phyloP scores from a whole-genome alignment of 2,329 filamentous ascomycete species.

The Curvularia sp. region DNA sequence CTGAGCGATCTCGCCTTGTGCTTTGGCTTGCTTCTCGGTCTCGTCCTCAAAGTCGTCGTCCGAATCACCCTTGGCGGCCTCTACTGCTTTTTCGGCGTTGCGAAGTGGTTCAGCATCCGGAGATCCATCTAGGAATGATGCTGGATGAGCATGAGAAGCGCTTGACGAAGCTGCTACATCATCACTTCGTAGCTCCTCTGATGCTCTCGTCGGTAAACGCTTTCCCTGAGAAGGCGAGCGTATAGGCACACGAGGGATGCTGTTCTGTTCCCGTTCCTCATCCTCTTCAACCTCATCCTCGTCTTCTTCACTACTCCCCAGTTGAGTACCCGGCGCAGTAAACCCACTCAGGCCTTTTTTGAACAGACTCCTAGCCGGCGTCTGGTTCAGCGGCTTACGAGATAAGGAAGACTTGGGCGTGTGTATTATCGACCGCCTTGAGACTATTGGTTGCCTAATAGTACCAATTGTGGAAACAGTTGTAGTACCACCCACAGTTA shows the following conservation, averaged over 20 bases:
- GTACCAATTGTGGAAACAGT: constrained; percentile 70
- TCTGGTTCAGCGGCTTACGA: constrained; percentile 39
- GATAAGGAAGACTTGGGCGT: constrained; percentile 47
- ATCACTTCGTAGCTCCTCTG: constrained; percentile 26
- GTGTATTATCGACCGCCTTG: constrained; percentile 56
- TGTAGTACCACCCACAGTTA: constrained; percentile 75
- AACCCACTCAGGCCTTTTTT: constrained; percentile 60
- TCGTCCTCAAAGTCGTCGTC: constrained; percentile 62
- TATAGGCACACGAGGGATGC: constrained; percentile 22
- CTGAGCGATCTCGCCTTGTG: constrained; percentile 55
- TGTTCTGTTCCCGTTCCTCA: constrained; percentile 16
- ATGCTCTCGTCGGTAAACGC: constrained; percentile 13
- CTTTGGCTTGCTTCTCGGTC: constrained; percentile 60
- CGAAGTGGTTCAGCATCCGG: constrained; percentile 11
- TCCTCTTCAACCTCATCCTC: constrained; percentile 17
- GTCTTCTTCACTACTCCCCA: constrained; percentile 43
- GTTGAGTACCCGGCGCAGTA: constrained; percentile 61
- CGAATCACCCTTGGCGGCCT: constrained; percentile 26
- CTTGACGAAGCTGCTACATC: constrained; percentile 29
- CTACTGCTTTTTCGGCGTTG: constrained; percentile 10
- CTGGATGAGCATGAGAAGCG: constrained; percentile 7
- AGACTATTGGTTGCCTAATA: constrained; percentile 53
- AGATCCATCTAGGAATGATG: constrained; percentile 7
- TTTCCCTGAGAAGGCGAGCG: constrained; percentile 30
- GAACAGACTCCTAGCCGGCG: constrained; percentile 48